These are phyloP conservation scores for Vachellia pachyceras DNA, from an alignment of 306 rosid genomes.

Conservation along the genomic window DNA sequence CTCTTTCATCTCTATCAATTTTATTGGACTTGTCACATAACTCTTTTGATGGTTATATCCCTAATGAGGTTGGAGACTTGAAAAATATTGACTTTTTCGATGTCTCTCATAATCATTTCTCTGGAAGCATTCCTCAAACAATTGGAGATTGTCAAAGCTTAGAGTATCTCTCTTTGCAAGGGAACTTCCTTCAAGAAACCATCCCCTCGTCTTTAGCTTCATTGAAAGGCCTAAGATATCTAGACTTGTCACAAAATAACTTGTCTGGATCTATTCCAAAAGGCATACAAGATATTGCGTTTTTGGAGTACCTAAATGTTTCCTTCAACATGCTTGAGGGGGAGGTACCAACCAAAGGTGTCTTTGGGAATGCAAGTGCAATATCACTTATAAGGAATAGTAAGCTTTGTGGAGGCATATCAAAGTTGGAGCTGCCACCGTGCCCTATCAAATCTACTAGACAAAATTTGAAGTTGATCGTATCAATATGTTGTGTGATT, in stretches of 20 bases:
- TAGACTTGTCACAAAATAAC: background rate
- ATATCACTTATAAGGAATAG: background rate
- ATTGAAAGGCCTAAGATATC: background rate
- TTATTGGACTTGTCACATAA: too few relatives aligned
- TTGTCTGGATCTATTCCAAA: background rate
- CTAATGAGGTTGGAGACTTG: background rate
- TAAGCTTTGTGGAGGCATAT: constrained; percentile 19
- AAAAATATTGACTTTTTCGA: background rate
- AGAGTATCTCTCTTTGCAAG: background rate
- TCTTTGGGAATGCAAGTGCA: background rate
- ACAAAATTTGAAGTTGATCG: background rate
- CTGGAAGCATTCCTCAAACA: background rate
- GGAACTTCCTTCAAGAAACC: background rate
- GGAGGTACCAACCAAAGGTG: background rate
- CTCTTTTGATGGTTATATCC: background rate
- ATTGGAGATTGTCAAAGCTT: too few relatives aligned
- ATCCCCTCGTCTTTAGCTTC: background rate
- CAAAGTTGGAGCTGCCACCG: background rate
- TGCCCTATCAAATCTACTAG: background rate
- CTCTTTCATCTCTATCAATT: background rate
- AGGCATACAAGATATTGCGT: background rate
- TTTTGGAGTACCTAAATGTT: background rate
- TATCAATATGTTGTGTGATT: background rate
- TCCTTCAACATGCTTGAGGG: background rate
- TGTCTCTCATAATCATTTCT: background rate